Percentiles rank a stretch among this genome's conserved stretches.
These are phyloP conservation scores for Sclerotinia nivalis DNA, from an alignment of 2,329 filamentous ascomycete genomes.

Conservation along the genomic window DNA sequence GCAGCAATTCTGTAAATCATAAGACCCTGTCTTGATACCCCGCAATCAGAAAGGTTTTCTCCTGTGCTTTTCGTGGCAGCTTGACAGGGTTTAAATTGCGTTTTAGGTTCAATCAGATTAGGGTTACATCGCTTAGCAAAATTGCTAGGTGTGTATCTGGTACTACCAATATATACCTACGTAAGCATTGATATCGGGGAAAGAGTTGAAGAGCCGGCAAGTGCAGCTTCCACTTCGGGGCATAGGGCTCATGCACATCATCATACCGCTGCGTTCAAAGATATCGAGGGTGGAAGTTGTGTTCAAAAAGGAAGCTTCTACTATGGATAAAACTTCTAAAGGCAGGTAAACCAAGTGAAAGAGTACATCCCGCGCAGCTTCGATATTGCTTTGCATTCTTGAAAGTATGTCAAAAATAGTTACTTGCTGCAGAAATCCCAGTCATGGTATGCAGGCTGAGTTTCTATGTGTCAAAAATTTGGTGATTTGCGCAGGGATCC, in stretches of 20 bases:
- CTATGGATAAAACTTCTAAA: neutral
- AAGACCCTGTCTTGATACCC: conserved; percentile 1
- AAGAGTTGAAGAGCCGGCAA: neutral
- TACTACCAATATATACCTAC: neutral
- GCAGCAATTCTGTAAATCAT: neutral
- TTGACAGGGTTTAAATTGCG: neutral
- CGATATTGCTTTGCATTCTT: neutral
- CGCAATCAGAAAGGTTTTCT: conserved; percentile 3
- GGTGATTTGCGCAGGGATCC: neutral
- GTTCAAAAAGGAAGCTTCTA: neutral
- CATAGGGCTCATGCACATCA: conserved; percentile 23
- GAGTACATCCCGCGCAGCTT: neutral
- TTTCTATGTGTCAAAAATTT: conserved; percentile 18
- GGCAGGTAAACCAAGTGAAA: no score
- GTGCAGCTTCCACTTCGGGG: neutral
- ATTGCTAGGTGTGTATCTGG: neutral
- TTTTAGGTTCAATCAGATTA: neutral
- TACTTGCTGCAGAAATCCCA: neutral
- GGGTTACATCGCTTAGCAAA: neutral
- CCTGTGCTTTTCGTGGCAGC: neutral
- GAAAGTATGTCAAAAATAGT: neutral
- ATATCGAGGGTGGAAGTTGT: neutral
- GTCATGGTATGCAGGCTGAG: neutral
- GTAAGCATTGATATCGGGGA: neutral
- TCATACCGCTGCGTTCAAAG: neutral